phyloP scores from a whole-genome alignment of 495 filamentous ascomycete species.

The Aspergillus ostianus region DNA sequence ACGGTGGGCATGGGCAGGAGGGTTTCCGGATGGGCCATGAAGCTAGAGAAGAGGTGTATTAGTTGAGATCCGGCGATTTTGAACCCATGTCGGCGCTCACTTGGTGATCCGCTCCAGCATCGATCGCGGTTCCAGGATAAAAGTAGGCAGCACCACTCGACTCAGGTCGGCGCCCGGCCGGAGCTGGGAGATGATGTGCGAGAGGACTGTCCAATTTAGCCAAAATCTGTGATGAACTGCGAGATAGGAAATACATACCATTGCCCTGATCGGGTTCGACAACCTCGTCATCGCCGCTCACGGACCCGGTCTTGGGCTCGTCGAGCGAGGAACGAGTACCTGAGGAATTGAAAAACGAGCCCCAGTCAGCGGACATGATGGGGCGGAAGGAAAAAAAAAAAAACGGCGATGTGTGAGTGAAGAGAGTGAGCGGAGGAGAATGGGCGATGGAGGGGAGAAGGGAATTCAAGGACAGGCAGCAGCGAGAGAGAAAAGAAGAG shows the following conservation, averaged over 20 bases:
- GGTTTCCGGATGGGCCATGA: conserved; percentile 99
- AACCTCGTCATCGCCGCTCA: conserved; percentile 66
- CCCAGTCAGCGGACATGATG: conserved; percentile 39
- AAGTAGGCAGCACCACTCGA: conserved; percentile 91
- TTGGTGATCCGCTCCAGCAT: conserved; percentile 99
- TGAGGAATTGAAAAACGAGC: conserved; percentile 29
- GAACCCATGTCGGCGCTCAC: conserved; percentile 44
- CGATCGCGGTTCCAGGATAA: conserved; percentile 94
- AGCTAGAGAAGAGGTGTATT: conserved; percentile 52
- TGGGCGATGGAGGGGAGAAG: conserved; percentile 6
- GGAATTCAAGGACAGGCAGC: conserved; percentile 1
- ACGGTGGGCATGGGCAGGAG: conserved; percentile 82
- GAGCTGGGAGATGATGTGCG: conserved; percentile 95
- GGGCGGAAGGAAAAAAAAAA: not conserved
- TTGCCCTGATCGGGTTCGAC: conserved; percentile 68
- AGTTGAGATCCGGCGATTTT: not conserved
- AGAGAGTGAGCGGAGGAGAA: conserved; percentile 4
- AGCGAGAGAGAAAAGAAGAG: conserved; percentile 11
- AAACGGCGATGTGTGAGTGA: not conserved
- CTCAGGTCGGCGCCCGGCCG: conserved; percentile 93
- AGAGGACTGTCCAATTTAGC: conserved; percentile 59
- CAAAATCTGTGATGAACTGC: too few species aligned
- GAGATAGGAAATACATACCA: conserved; percentile 35
- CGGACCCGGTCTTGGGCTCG: conserved; percentile 38
- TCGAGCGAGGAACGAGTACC: conserved; percentile 57